Base-by-base conservation (phyloP, 179 eudicot genomes). In the Sideroxylon spinosum region DNA sequence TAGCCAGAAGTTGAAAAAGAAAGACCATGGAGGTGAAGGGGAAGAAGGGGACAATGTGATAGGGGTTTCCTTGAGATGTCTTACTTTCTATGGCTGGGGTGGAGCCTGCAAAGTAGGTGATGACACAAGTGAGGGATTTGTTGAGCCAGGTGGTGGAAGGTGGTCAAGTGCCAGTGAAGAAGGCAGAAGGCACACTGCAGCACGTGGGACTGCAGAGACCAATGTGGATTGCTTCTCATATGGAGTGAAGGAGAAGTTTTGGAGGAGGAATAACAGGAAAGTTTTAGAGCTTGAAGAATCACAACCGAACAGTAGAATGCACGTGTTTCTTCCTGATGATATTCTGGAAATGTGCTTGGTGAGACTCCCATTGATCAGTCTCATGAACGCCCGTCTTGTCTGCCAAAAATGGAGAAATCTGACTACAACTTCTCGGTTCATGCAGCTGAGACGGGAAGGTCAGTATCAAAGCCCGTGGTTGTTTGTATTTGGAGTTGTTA, bases 91-190 rank as follows among this genome's bases (percentile, higher is more conserved):
- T 71, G 89, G 92, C 52, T 87, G 96, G 84, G 92, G 89, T 56
- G 98, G 98, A 56, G 97, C 97, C 69, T 95, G 99, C 86, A 93
- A 89, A 88, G 99, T 95, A 11, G 96, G 95, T 49, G 98, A 97
- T 37, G 97, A 92, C 65, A 86, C 89, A 26, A 64, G 85, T 77
- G 99, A 94, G 44, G 94, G 91, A 28, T 83, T 80, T 78, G 93
- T 85, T 67, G 91, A 90, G 80, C 74, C 81, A 46, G 79, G 86
- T 67, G 74, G 81, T 76, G 81, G 91, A 81, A 87, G 94, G 76
- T 81, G 90, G 77, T 93, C 93, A 23, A 90, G 84, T 82, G 81
- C 89, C 32, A 81, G 85, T 80, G 95, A 90, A 78, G 93, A 88
- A 77, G 90, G 91, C 64, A 93, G 87, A 86, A 87, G 82, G 55